phyloP scores from a whole-genome alignment of 129 eudicot species.

The Artemisia tridentata region DNA sequence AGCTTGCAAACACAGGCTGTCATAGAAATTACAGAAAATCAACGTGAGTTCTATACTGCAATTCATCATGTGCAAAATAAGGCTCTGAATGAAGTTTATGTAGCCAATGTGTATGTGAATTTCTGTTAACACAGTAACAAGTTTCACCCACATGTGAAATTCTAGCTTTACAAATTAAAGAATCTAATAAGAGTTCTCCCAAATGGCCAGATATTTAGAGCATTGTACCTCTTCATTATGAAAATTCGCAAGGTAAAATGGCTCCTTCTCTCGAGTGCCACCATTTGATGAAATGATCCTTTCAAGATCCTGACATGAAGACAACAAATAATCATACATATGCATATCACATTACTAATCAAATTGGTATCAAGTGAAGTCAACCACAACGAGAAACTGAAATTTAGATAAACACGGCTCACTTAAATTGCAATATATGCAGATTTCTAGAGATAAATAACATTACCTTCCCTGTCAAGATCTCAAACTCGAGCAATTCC shows the following conservation, averaged over 20 bases:
- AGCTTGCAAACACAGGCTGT: slow-evolving; percentile 58
- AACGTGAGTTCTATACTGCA: slow-evolving; percentile 5
- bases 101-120: not conserved
- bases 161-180: not conserved
- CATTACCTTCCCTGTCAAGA: slow-evolving; percentile 78
- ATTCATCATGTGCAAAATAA: slow-evolving; percentile 1
- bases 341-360: not conserved
- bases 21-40: slow-evolving; percentile 15
- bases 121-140: not conserved
- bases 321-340: slow-evolving; percentile 6
- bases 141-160: not conserved
- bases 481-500: slow-evolving; percentile 74
- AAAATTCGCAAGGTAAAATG: slow-evolving; percentile 61
- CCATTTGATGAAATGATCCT: slow-evolving; percentile 63
- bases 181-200: not conserved
- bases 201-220: slow-evolving; percentile 16
- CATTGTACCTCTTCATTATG: slow-evolving; percentile 55
- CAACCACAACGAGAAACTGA: slow-evolving; percentile 17
- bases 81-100: not conserved
- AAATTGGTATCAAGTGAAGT: not conserved
- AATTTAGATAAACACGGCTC: not conserved
- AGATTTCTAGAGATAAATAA: not conserved
- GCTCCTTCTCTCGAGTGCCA: slow-evolving; percentile 75
- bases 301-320: slow-evolving; percentile 66
- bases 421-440: not conserved